A percentile compares a stretch with the other conserved stretches of the same genome.
Conservation (phyloP, 108 stramenopile genomes). For the Epithemia pelagica region DNA sequence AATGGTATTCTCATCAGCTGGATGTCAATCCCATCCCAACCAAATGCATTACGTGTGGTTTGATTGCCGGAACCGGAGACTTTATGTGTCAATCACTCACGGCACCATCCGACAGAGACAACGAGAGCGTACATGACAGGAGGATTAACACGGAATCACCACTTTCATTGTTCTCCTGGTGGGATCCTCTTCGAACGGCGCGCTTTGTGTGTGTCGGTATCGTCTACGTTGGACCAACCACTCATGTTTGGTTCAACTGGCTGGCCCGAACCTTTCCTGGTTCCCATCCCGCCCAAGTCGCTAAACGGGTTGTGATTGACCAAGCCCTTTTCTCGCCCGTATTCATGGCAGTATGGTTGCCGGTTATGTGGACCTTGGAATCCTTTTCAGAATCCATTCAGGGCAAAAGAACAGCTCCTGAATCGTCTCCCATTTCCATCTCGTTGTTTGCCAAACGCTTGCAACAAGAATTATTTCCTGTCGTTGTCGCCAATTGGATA, state of each 20-base stretch:
- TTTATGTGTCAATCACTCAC: conserved; percentile 43
- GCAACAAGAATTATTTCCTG: conserved; percentile 18
- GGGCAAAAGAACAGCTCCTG: background rate
- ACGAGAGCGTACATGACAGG: background rate
- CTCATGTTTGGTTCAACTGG: conserved; percentile 65
- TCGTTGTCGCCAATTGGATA: conserved; percentile 64
- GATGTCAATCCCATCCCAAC: conserved; percentile 69
- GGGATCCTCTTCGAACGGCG: conserved; percentile 46
- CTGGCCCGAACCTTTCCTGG: conserved; percentile 57
- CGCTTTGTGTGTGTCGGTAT: conserved; percentile 60
- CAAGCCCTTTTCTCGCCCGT: conserved; percentile 70
- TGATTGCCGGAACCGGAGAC: conserved; percentile 69
- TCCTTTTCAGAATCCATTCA: conserved; percentile 14
- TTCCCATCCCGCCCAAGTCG: conserved; percentile 16
- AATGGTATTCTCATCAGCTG: conserved; percentile 59
- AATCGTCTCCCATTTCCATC: background rate
- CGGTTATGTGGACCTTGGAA: conserved; percentile 60
- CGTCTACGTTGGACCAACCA: conserved; percentile 73
- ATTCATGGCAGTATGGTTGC: conserved; percentile 62
- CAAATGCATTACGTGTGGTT: conserved; percentile 61
- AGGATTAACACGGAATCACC: background rate
- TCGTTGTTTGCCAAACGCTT: background rate
- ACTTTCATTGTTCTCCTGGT: background rate
- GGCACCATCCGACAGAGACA: background rate
- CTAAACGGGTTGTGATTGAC: conserved; percentile 52